Conservation (phyloP, 495 filamentous ascomycete species). For the Astrothelium subdiscretum region DNA sequence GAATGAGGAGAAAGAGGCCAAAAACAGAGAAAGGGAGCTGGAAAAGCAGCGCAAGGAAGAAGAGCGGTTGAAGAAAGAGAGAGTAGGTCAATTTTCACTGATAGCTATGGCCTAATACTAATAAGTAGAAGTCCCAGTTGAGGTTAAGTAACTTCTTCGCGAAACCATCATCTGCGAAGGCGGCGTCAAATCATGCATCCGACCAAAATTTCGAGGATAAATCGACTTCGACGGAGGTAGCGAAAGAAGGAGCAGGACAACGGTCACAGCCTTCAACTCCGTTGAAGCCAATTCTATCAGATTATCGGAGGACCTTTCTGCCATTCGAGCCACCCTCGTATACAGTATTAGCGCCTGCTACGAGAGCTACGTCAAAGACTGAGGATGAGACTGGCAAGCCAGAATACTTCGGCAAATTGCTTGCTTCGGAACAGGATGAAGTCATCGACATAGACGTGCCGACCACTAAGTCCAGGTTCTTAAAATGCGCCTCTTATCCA, state of each 20-base stretch:
- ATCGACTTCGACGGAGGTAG: neutral
- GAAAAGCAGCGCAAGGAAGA: slow-evolving; percentile 52
- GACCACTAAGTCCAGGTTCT: neutral
- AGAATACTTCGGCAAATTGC: slow-evolving; percentile 6
- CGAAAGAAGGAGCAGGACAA: neutral
- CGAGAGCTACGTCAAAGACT: neutral
- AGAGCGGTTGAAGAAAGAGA: slow-evolving; percentile 60
- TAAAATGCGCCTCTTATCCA: neutral
- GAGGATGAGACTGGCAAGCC: slow-evolving; percentile 4
- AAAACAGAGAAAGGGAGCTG: slow-evolving; percentile 32
- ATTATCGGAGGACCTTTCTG: slow-evolving; percentile 63
- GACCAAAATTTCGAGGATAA: neutral
- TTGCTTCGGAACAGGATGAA: neutral
- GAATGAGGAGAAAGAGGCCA: slow-evolving; percentile 35
- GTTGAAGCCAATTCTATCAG: slow-evolving; percentile 24
- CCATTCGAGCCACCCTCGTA: slow-evolving; percentile 29
- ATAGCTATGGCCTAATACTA: neutral
- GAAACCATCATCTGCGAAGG: slow-evolving; percentile 29
- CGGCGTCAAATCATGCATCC: slow-evolving; percentile 11
- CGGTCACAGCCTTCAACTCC: neutral
- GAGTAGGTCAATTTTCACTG: slow-evolving; percentile 31
- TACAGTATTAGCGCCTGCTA: slow-evolving; percentile 17
- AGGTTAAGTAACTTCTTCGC: slow-evolving; percentile 51
- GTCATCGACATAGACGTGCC: neutral
- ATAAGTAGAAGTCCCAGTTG: slow-evolving; percentile 38